These are phyloP conservation scores for Tuber calosporum DNA, from an alignment of 495 filamentous ascomycete species.

Conservation along the genomic window DNA sequence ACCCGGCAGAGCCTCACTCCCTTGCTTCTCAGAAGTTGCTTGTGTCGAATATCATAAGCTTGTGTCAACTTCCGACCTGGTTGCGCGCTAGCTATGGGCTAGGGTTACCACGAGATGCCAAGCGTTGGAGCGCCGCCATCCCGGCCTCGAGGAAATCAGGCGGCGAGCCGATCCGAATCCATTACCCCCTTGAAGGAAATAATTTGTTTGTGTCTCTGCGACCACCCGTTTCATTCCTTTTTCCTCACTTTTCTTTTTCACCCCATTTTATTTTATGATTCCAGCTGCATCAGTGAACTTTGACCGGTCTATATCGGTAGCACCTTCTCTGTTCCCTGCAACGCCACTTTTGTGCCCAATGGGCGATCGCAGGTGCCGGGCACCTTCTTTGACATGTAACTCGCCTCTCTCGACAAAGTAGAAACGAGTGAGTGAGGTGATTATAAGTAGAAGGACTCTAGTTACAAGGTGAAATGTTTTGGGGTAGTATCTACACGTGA, in stretches of 20 bases:
- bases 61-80: slow-evolving; percentile 37
- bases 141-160: slow-evolving; percentile 37
- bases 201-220: slow-evolving; percentile 34
- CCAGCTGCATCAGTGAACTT: slow-evolving; percentile 1
- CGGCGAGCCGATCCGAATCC: slow-evolving; percentile 38
- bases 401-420: not conserved
- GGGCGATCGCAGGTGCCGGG: not conserved
- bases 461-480: slow-evolving; percentile 9
- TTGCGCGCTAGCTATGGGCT: slow-evolving; percentile 36
- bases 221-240: slow-evolving; percentile 33
- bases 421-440: not conserved
- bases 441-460: slow-evolving; percentile 6
- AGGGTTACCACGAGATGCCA: slow-evolving; percentile 38
- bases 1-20: slow-evolving; percentile 38
- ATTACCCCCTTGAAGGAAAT: not conserved
- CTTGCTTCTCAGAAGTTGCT: slow-evolving; percentile 25
- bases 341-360: not conserved
- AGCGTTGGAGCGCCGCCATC: slow-evolving; percentile 34
- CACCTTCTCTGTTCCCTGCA: not conserved
- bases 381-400: not conserved
- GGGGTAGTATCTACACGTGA: slow-evolving; percentile 33
- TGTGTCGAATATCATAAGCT: too few species aligned
- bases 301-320: not conserved
- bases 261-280: not conserved
- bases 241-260: slow-evolving; percentile 15